Conservation (phyloP, 257 asterid genomes). For the Osmanthus fragrans region DNA sequence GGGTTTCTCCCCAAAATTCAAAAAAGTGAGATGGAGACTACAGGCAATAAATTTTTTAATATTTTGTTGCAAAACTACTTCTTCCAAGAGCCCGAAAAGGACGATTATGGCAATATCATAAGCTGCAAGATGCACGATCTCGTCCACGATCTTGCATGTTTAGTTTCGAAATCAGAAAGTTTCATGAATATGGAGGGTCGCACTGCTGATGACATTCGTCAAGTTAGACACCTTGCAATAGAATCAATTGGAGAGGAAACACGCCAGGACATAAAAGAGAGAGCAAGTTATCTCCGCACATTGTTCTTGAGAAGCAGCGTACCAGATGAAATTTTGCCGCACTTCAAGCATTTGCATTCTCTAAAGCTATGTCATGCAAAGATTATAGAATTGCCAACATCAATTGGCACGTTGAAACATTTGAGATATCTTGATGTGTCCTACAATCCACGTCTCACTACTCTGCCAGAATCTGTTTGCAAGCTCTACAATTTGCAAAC, state of each 20-base stretch:
- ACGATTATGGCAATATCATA: conserved; percentile 15
- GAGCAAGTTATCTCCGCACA: conserved; percentile 3
- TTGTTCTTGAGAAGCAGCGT: no score
- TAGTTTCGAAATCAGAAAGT: conserved; percentile 6
- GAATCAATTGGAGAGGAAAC: neutral
- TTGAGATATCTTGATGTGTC: no score
- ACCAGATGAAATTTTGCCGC: no score
- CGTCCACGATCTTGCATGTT: conserved; percentile 35
- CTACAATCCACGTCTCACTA: fast-evolving
- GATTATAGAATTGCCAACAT: no score
- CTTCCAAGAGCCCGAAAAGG: conserved; percentile 24
- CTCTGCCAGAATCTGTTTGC: no score
- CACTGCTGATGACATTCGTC: neutral
- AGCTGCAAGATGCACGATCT: conserved; percentile 36
- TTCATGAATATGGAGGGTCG: neutral
- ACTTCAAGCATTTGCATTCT: no score
- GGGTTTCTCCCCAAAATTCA: neutral
- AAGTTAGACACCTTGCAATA: conserved; percentile 8
- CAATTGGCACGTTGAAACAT: no score
- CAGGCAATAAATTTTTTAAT: conserved; percentile 14
- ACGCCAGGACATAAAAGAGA: neutral
- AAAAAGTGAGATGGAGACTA: neutral
- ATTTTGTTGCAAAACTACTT: conserved; percentile 31
- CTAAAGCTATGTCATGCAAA: no score
- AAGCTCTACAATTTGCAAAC: no score